A percentile compares a stretch with the other conserved stretches of the same genome.
These are phyloP conservation scores for Pyrenochaeta sp. DNA, from an alignment of 2,329 filamentous ascomycete genomes.

Conservation along the genomic window DNA sequence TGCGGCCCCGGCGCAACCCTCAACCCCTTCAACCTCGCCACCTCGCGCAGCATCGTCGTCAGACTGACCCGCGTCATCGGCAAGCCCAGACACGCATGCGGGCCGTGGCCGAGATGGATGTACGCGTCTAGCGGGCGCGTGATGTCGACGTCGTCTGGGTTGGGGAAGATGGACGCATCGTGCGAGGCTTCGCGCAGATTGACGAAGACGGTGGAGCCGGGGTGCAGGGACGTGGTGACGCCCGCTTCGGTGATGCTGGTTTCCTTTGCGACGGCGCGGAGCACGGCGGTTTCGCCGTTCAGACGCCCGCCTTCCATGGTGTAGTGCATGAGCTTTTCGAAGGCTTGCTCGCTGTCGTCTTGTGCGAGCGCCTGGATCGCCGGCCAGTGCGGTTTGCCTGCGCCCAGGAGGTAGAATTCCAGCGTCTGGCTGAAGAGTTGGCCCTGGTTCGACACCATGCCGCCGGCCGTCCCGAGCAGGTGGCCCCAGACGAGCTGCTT, in stretches of 20 bases:
- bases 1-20: constrained; percentile 49
- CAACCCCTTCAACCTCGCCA: constrained; percentile 50
- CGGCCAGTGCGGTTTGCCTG: constrained; percentile 56
- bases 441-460: constrained; percentile 63
- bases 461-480: constrained; percentile 64
- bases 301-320: constrained; percentile 55
- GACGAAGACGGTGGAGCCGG: constrained; percentile 52
- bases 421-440: constrained; percentile 65
- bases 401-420: constrained; percentile 62
- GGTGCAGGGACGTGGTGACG: constrained; percentile 39
- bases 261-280: constrained; percentile 45
- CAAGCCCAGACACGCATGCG: constrained; percentile 53
- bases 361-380: constrained; percentile 57
- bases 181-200: constrained; percentile 53
- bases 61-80: constrained; percentile 53
- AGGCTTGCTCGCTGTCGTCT: constrained; percentile 51
- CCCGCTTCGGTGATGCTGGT: constrained; percentile 44
- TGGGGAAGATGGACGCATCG: constrained; percentile 51
- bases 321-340: constrained; percentile 61
- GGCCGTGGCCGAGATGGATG: constrained; percentile 53
- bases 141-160: constrained; percentile 51
- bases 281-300: constrained; percentile 53
- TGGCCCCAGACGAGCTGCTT: constrained; percentile 64
- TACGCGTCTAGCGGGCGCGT: constrained; percentile 52
- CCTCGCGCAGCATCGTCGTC: constrained; percentile 55